Percentiles rank a stretch among this genome's conserved stretches.
These are phyloP conservation scores for Arthrobotrys conoides DNA, from an alignment of 2,329 filamentous ascomycete species.

Conservation along the genomic window DNA sequence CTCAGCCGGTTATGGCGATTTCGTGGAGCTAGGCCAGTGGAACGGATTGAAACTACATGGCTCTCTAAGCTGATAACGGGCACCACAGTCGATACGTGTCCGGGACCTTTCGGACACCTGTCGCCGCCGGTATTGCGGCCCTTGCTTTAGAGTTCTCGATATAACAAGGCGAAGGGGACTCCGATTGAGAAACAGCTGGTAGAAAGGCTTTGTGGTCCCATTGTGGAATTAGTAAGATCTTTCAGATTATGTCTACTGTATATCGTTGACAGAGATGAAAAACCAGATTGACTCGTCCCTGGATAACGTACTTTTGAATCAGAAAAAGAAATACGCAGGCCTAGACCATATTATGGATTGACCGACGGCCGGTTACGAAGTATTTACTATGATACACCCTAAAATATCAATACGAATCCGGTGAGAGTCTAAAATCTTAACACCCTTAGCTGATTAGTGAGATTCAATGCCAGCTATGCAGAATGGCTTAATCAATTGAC, in stretches of 20 bases:
- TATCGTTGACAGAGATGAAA: neutral
- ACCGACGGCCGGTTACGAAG: neutral
- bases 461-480: no score
- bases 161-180: neutral
- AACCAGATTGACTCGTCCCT: constrained; percentile 11
- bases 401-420: no score
- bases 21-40: constrained; percentile 7
- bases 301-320: constrained; percentile 5
- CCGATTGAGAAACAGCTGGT: neutral
- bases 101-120: constrained; percentile 14
- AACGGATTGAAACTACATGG: constrained; percentile 26
- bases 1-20: constrained; percentile 8
- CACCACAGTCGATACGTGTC: constrained; percentile 13
- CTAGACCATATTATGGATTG: neutral
- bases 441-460: no score
- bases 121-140: constrained; percentile 21
- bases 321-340: neutral
- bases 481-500: no score
- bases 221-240: constrained; percentile 2
- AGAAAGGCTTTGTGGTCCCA: constrained; percentile 12
- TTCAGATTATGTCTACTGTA: neutral
- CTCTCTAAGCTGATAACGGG: neutral
- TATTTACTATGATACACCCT: neutral
- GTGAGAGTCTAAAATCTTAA: no score
- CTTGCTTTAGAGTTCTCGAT: constrained; percentile 21